phyloP scores from a whole-genome alignment of 768 basidiomycete genomes.

The Kwoniella bestiolae region DNA sequence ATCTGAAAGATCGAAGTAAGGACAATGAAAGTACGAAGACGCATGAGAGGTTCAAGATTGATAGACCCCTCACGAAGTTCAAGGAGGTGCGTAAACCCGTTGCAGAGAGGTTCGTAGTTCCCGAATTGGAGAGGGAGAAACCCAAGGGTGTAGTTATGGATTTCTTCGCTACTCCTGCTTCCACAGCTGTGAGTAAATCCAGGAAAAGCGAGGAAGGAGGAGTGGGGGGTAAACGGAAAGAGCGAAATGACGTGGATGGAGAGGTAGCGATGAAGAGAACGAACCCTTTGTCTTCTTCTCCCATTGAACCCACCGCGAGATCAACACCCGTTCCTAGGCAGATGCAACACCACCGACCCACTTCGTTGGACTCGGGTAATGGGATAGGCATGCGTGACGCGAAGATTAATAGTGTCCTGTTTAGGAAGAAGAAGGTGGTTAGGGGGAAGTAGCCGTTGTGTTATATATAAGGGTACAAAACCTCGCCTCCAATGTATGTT shows the following conservation, averaged over 20 bases:
- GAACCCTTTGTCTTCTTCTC: background rate
- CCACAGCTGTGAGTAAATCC: background rate
- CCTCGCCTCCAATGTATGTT: too few species aligned
- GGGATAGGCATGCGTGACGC: conserved; percentile 4
- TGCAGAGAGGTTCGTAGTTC: conserved; percentile 24
- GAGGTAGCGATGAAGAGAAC: background rate
- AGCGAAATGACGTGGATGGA: background rate
- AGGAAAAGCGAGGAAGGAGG: background rate
- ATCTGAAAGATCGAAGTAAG: conserved; percentile 9
- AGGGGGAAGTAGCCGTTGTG: background rate
- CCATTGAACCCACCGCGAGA: background rate
- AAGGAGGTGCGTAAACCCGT: conserved; percentile 16
- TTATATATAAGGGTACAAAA: background rate
- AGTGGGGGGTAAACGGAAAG: conserved; percentile 7
- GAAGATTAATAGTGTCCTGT: conserved; percentile 28
- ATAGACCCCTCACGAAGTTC: conserved; percentile 7
- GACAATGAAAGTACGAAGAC: background rate
- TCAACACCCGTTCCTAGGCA: background rate
- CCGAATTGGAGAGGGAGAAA: conserved; percentile 17
- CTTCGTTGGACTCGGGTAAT: background rate
- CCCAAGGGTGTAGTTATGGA: conserved; percentile 8
- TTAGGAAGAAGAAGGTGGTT: conserved; percentile 28
- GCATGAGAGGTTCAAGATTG: conserved; percentile 18
- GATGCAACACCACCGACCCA: background rate
- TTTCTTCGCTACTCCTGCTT: conserved; percentile 19